Conservation (phyloP, 805 yeast genomes). For the Saturnispora galanensis region DNA sequence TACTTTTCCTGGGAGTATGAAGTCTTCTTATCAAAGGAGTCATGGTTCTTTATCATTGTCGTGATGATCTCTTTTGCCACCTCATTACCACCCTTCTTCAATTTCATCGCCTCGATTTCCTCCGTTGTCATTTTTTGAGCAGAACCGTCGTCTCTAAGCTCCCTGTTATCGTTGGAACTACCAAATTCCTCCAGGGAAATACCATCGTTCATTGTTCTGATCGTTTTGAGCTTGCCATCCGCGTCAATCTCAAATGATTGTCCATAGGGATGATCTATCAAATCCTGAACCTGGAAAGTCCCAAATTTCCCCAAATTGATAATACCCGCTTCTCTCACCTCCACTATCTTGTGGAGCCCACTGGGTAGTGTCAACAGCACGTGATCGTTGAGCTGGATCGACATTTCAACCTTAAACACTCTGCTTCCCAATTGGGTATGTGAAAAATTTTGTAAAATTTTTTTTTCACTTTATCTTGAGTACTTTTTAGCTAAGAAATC, state of each 20-base stretch:
- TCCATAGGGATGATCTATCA: conserved; percentile 78
- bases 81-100: conserved; percentile 49
- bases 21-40: conserved; percentile 81
- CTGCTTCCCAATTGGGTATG: conserved; percentile 4
- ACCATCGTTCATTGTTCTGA: conserved; percentile 1
- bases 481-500: background rate
- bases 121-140: conserved; percentile 65
- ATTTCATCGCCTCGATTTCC: conserved; percentile 81
- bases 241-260: conserved; percentile 79
- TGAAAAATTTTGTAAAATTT: conserved; percentile 7
- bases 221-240: conserved; percentile 29
- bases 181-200: conserved; percentile 15
- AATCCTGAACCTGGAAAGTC: conserved; percentile 58
- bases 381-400: conserved; percentile 30
- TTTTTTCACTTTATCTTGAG: background rate
- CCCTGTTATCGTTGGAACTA: conserved; percentile 37
- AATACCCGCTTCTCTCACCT: conserved; percentile 47
- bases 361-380: conserved; percentile 75
- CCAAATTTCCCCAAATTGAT: conserved; percentile 90
- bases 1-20: conserved; percentile 86
- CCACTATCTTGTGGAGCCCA: conserved; percentile 63
- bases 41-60: conserved; percentile 74
- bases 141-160: conserved; percentile 58
- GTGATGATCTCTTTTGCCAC: conserved; percentile 73
- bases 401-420: background rate